Evolutionary conservation across 108 stramenopile species (phyloP).

Genomic region (Skeletonema tropicum): DNA sequence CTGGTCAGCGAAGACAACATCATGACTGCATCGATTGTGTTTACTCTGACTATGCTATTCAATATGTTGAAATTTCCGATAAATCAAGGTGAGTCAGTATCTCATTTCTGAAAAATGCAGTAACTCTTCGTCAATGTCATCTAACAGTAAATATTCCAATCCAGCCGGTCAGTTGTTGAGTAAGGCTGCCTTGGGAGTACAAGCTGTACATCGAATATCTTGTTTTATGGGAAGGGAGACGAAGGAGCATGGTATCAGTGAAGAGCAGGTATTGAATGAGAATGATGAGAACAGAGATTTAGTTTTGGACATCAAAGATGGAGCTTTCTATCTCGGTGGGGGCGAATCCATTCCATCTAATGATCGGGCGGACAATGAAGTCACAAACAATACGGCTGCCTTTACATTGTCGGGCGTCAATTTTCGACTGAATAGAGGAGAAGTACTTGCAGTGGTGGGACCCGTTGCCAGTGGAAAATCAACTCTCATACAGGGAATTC

Average conservation of each 20-base stretch:
- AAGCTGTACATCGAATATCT: conserved; percentile 19
- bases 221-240: conserved; percentile 24
- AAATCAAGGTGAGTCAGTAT: conserved; percentile 10
- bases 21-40: conserved; percentile 65
- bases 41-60: conserved; percentile 66
- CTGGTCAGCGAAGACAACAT: conserved; percentile 55
- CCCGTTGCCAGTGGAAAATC: conserved; percentile 49
- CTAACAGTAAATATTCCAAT: too few species aligned
- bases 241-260: background rate
- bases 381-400: background rate
- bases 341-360: background rate
- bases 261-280: background rate
- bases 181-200: conserved; percentile 18
- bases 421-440: conserved; percentile 44
- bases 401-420: conserved; percentile 51
- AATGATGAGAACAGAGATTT: conserved; percentile 1
- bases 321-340: conserved; percentile 5
- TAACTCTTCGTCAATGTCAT: too few species aligned
- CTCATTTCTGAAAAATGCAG: too few species aligned
- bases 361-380: background rate
- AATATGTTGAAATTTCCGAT: conserved; percentile 56
- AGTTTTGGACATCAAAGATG: conserved; percentile 9
- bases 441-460: conserved; percentile 56
- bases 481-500: conserved; percentile 60
- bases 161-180: conserved; percentile 34